Base-by-base conservation (phyloP, 1,284 basidiomycete species). In the Apiotrichum sp. region DNA sequence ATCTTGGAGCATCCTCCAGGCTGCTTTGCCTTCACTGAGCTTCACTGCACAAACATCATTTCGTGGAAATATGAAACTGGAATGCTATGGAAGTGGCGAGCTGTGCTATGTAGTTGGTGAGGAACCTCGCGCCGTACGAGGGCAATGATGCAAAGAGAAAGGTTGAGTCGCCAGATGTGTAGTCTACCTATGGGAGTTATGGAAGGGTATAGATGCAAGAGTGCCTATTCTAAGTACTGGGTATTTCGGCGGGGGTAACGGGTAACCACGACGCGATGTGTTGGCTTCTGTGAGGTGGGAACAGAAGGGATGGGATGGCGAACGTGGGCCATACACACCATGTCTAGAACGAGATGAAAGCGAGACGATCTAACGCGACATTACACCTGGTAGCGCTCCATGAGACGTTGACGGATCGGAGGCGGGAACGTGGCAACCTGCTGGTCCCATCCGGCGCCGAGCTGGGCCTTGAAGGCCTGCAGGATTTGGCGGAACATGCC, bases 401-500 rank as follows among this genome's bases (percentile, higher is more conserved):
- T 62, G 14, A 77, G 62, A 40, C 75, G 67, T 53, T 72, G 62
- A 36, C 69, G 63, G 53, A 77, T 68, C 46, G 71, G 67, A 2
- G 73, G 64, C 32, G 75, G 75, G 67, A 73, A 76, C 31, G 58
- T 57, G 9, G 64, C 55, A 13, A 65, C 62, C 47, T 65, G 64
- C 39, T 64, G 52, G 10, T 72, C 67, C 75, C 75, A 77, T 22
- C 61, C 58, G 5, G 67, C 65, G 14, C 74, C 75, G 29, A 77
- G 61, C 62, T 69, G 69, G 13, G 53, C 50, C 61, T 72, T 73
- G 72, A 75, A 74, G 3, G 74, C 74, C 58, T 71, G 69, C 46
- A 77, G 61, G 40, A 76, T 70, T 69, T 70, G 60, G 29, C 86
- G 83, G 83, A 97, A 97, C 88, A 93, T 93, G 58, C 80, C 80